Evolutionary conservation across 2,329 filamentous ascomycete species (phyloP).

Genomic region (Beauveria bassiana): DNA sequence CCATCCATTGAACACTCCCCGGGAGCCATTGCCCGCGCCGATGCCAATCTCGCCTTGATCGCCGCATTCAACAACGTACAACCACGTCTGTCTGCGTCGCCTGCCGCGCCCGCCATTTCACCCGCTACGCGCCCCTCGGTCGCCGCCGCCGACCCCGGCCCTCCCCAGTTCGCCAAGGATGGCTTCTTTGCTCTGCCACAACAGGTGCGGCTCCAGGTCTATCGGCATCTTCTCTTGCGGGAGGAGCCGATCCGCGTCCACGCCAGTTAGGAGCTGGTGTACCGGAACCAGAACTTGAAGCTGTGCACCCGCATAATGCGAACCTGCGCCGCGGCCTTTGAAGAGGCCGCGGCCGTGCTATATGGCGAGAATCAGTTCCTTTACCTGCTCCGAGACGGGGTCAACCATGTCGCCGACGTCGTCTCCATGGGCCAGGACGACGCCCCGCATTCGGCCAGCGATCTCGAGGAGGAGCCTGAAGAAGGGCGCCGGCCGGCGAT

Average conservation of each 20-base stretch:
- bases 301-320: constrained; percentile 29
- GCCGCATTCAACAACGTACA: background rate
- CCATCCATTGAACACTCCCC: background rate
- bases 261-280: constrained; percentile 26
- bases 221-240: constrained; percentile 24
- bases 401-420: constrained; percentile 15
- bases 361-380: constrained; percentile 41
- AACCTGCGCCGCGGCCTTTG: constrained; percentile 22
- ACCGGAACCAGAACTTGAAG: constrained; percentile 16
- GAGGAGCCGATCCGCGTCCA: constrained; percentile 26
- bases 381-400: constrained; percentile 36
- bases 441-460: constrained; percentile 12
- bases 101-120: background rate
- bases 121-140: too few species aligned
- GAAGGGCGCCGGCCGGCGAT: background rate
- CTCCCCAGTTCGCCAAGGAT: background rate
- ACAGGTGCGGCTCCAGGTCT: constrained; percentile 26
- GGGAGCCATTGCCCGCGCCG: background rate
- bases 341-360: constrained; percentile 33
- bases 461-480: constrained; percentile 12
- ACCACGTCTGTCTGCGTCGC: background rate
- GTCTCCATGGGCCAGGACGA: constrained; percentile 14
- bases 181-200: constrained; percentile 18
- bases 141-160: background rate
- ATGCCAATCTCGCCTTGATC: background rate